Conservation (phyloP, 257 asterid genomes). For the Verbena officinalis region DNA sequence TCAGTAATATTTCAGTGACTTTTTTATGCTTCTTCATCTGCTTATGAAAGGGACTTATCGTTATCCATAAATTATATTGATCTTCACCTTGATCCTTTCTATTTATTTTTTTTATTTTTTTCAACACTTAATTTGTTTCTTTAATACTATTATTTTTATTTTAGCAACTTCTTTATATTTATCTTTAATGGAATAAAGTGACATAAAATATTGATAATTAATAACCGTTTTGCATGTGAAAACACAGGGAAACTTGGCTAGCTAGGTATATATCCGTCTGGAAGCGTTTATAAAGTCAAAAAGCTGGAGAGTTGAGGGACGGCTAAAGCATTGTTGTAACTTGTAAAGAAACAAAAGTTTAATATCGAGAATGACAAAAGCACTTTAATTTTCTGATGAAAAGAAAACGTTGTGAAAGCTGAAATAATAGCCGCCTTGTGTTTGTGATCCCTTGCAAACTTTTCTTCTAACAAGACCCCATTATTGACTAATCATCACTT, state of each 20-base stretch:
- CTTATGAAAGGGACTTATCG: neutral
- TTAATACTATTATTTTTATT: no score
- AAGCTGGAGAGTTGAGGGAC: constrained; percentile 36
- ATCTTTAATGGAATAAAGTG: constrained; percentile 24
- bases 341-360: constrained; percentile 61
- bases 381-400: constrained; percentile 37
- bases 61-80: constrained; percentile 8
- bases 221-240: constrained; percentile 37
- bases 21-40: neutral
- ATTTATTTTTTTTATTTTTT: neutral
- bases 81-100: constrained; percentile 8
- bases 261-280: neutral
- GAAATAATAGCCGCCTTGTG: constrained; percentile 32
- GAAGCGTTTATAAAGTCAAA: constrained; percentile 75
- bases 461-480: constrained; percentile 39
- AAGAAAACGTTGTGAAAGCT: constrained; percentile 37
- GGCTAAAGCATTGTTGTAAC: constrained; percentile 43
- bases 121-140: no score
- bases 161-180: no score
- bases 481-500: constrained; percentile 68
- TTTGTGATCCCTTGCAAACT: constrained; percentile 13
- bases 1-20: neutral
- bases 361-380: constrained; percentile 66
- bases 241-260: neutral
- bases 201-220: constrained; percentile 24